These are phyloP conservation scores for Vitis rotundifolia DNA, from an alignment of 164 flowering plant genomes.

Conservation along the genomic window DNA sequence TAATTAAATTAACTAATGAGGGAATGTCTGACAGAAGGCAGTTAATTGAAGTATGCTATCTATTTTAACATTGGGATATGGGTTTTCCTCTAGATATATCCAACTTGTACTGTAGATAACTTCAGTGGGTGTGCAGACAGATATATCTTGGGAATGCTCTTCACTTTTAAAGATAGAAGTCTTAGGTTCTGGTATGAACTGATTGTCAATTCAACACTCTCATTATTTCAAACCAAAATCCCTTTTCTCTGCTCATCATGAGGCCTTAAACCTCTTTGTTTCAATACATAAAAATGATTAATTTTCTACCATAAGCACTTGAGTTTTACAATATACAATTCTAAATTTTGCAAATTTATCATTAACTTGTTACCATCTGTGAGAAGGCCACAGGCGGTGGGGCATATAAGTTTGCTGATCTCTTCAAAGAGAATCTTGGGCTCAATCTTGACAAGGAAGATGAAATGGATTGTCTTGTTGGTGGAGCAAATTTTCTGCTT, in stretches of 20 bases:
- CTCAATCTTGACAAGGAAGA: slow-evolving; percentile 72
- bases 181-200: not conserved
- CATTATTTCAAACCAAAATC: not conserved
- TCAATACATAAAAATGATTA: not conserved
- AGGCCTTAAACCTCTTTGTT: slow-evolving; percentile 1
- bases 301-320: not conserved
- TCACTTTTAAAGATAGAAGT: too few species aligned
- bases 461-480: slow-evolving; percentile 79
- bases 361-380: slow-evolving; percentile 13
- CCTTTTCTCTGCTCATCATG: not conserved
- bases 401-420: slow-evolving; percentile 67
- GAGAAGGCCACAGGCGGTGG: slow-evolving; percentile 86
- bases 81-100: not conserved
- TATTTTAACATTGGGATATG: not conserved
- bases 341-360: not conserved
- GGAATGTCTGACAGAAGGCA: too few species aligned
- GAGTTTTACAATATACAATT: not conserved
- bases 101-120: not conserved
- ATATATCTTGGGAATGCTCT: slow-evolving; percentile 1
- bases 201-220: not conserved
- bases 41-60: not conserved
- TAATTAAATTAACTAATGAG: not conserved
- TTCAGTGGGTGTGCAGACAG: too few species aligned
- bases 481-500: slow-evolving; percentile 85
- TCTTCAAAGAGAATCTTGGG: slow-evolving; percentile 72